A percentile compares a stretch with the other conserved stretches of the same genome.
Evolutionary conservation across 2,329 filamentous ascomycete species (phyloP).

Genomic region (Neonectria punicea): DNA sequence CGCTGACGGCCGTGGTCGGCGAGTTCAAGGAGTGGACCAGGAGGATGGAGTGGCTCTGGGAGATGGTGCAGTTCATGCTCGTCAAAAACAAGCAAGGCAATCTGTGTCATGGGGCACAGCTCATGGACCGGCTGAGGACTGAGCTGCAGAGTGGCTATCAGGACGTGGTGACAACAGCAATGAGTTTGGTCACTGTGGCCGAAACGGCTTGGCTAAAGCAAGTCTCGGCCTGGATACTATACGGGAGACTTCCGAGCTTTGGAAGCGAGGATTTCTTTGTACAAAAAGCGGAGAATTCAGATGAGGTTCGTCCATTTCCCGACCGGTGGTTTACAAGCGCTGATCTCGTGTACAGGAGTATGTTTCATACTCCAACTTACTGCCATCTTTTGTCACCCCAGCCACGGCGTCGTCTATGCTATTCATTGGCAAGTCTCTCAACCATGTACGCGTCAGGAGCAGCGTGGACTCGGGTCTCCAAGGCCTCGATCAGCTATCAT

Average conservation of each 20-base stretch:
- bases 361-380: constrained; percentile 64
- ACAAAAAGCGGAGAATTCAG: constrained; percentile 57
- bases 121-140: constrained; percentile 80
- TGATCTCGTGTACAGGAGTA: constrained; percentile 61
- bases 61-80: constrained; percentile 75
- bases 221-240: constrained; percentile 88
- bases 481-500: constrained; percentile 70
- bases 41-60: constrained; percentile 87
- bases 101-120: constrained; percentile 71
- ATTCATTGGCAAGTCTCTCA: constrained; percentile 89
- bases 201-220: constrained; percentile 94
- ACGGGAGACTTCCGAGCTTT: constrained; percentile 82
- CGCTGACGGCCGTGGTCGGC: constrained; percentile 82
- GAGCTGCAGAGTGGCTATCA: constrained; percentile 89
- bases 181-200: constrained; percentile 78
- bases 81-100: constrained; percentile 46
- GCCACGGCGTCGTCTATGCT: constrained; percentile 84
- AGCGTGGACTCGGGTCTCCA: constrained; percentile 56
- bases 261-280: constrained; percentile 91
- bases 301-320: constrained; percentile 49
- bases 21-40: constrained; percentile 91
- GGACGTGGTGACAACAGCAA: constrained; percentile 82
- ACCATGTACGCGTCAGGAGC: constrained; percentile 76
- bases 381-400: constrained; percentile 83
- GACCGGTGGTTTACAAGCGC: not conserved